Base-by-base conservation (phyloP, 2,329 filamentous ascomycete genomes). In the Colletotrichum orbiculare region DNA sequence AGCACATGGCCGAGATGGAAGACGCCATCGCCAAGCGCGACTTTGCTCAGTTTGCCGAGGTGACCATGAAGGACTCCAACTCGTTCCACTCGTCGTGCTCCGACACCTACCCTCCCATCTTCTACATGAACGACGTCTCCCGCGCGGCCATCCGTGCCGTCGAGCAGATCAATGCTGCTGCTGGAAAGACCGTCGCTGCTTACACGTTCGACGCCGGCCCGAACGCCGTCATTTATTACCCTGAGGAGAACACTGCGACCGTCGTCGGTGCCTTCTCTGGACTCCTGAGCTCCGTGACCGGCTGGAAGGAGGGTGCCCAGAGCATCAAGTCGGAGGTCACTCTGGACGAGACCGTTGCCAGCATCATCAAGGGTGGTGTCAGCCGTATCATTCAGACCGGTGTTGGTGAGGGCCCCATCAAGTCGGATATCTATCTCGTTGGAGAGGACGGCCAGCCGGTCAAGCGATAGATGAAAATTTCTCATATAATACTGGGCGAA, bases 121-220 rank as follows among this genome's bases (percentile, higher is more conserved):
- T 97, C 80, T 99, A 99, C 84, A 90, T 99, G 85, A 99, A 97
- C 80, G 96, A 99, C 76, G 90, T 95, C 13, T 95, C 91, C 17
- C 85, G 91, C 42, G 93, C 95, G 1, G 94, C 95, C 6, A 93
- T 99, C 66, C 87, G 93, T 56, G 89, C 93, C 13, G 94, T 97
- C 37, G 94, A 99, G 81, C 86, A 89, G 71, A 92, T 98, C 81
- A 99, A 99, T 75, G 84, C 85, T 58, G 85, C 86, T 33, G 93
- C 91, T 5, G 94, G 93, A 58, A 90, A 89, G 80, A 89, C 87
- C 0, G 86, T 98, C 15, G 94, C 93, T 4, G 96, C 96, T 4
- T 99, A 99, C 78, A 99, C 96, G 0, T 99, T 98, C 73, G 96
- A 99, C 75, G 96, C 96, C 0, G 96, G 96, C 56, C 96, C 96